Conservation (phyloP, 129 eudicot species). For the Chrysanthemum seticuspe region DNA sequence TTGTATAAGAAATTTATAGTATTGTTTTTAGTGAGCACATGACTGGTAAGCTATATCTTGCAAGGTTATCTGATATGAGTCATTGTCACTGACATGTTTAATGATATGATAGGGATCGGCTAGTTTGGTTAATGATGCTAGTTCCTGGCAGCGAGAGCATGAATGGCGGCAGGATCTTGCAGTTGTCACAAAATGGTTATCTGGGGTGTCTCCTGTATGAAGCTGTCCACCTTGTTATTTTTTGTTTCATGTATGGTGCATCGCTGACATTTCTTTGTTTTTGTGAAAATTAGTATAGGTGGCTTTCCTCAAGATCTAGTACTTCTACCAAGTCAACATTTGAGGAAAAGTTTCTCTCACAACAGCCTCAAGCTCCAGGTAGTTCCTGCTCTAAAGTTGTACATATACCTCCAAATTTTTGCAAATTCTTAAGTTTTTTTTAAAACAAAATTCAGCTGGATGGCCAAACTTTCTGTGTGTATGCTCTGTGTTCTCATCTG, state of each 20-base stretch:
- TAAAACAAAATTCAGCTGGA: constrained; percentile 56
- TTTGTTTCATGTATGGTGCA: constrained; percentile 13
- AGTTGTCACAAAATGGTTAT: constrained; percentile 96
- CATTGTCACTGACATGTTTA: constrained; percentile 8
- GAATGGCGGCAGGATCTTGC: constrained; percentile 99
- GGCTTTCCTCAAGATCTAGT: constrained; percentile 87
- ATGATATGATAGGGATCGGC: constrained; percentile 59
- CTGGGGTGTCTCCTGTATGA: constrained; percentile 94
- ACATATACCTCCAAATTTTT: too few species aligned
- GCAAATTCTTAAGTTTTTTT: constrained; percentile 13
- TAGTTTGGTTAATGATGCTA: constrained; percentile 82
- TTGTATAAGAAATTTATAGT: not conserved
- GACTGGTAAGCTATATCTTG: constrained; percentile 15
- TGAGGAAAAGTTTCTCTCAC: constrained; percentile 92
- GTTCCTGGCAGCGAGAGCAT: constrained; percentile 90
- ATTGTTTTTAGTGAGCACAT: constrained; percentile 14
- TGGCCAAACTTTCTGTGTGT: constrained; percentile 99
- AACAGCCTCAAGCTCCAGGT: constrained; percentile 92
- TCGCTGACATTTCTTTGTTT: constrained; percentile 24
- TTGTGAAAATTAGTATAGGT: constrained; percentile 71
- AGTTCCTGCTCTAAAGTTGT: not conserved
- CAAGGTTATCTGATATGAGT: not conserved
- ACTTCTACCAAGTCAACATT: constrained; percentile 69
- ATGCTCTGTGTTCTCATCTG: constrained; percentile 99
- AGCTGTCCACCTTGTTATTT: constrained; percentile 20